Evolutionary conservation across 352 stramenopile species (phyloP), one percentile per base, ranked within the genome.

Genomic region (Phytophthora cactorum): DNA sequence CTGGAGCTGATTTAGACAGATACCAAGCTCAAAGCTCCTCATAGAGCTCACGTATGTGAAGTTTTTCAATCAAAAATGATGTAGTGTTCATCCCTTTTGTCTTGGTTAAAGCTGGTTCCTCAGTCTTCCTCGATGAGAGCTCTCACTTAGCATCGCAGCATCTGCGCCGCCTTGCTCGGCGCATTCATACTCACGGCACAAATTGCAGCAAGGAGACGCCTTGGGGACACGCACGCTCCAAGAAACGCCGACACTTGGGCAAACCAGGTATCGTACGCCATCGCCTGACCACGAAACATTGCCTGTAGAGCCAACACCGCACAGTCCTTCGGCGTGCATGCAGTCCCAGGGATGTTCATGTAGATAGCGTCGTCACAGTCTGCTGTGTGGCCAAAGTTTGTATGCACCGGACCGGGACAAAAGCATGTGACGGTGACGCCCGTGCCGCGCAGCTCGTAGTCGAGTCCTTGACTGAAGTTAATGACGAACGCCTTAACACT

Each of bases 381-480:
- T 2, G 74, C 71, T 3, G 76, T 73, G 28, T 64, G 71, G 45
- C 79, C 75, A 43, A 94, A 85, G 52, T 94, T 90, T 9, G 86
- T 90, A 41, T 88, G 73, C 49, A 91, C 66, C 6, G 85, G 67
- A 1, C 86, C 89, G 1, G 83, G 78, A 45, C 75, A 75, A 50
- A 92, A 84, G 63, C 76, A 86, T 15, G 87, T 96, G 43, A 93
- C 73, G 3, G 76, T 82, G 50, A 95, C 82, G 5, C 79, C 76
- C 2, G 75, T 82, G 44, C 68, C 63, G 25, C 85, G 78, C 46
- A 93, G 57, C 57, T 96, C 89, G 62, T 92, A 90, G 54, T 86
- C 82, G 32, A 95, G 71, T 34, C 74, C 79, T 45, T 91, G 76
- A 36, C 75, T 91, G 38, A 95, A 92, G 52, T 76, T 82, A 36